phyloP scores from a whole-genome alignment of 768 basidiomycete genomes.

The Daedalea quercina region DNA sequence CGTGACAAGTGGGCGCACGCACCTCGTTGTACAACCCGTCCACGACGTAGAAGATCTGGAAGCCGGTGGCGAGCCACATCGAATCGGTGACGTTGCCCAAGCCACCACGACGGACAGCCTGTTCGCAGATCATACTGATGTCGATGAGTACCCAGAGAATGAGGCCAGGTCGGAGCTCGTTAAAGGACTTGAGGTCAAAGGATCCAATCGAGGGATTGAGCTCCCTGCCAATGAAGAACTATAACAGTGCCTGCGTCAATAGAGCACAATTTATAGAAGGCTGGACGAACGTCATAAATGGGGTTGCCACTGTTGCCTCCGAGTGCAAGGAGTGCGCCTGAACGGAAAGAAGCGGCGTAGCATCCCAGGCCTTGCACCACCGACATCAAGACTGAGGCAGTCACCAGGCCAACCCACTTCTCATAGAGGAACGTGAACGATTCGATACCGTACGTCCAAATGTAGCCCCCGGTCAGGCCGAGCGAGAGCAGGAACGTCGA shows the following conservation, averaged over 20 bases:
- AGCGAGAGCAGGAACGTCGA: slow-evolving; percentile 79
- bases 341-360: slow-evolving; percentile 64
- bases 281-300: slow-evolving; percentile 78
- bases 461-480: slow-evolving; percentile 61
- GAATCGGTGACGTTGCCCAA: slow-evolving; percentile 70
- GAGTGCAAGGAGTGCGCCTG: slow-evolving; percentile 70
- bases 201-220: slow-evolving; percentile 82
- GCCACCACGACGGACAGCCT: slow-evolving; percentile 75
- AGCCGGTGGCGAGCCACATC: slow-evolving; percentile 82
- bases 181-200: slow-evolving; percentile 71
- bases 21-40: slow-evolving; percentile 93
- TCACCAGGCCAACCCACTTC: slow-evolving; percentile 85
- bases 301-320: slow-evolving; percentile 88
- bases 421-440: slow-evolving; percentile 89
- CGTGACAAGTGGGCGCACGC: slow-evolving; percentile 6
- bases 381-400: slow-evolving; percentile 77
- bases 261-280: not conserved
- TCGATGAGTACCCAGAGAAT: slow-evolving; percentile 91
- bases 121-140: slow-evolving; percentile 86
- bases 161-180: slow-evolving; percentile 84
- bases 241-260: not conserved
- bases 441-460: slow-evolving; percentile 68
- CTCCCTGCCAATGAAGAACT: slow-evolving; percentile 95
- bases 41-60: slow-evolving; percentile 82
- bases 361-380: slow-evolving; percentile 64